phyloP scores from a whole-genome alignment of 1,139 yeast species.

The Blastobotrys ciferrii region DNA sequence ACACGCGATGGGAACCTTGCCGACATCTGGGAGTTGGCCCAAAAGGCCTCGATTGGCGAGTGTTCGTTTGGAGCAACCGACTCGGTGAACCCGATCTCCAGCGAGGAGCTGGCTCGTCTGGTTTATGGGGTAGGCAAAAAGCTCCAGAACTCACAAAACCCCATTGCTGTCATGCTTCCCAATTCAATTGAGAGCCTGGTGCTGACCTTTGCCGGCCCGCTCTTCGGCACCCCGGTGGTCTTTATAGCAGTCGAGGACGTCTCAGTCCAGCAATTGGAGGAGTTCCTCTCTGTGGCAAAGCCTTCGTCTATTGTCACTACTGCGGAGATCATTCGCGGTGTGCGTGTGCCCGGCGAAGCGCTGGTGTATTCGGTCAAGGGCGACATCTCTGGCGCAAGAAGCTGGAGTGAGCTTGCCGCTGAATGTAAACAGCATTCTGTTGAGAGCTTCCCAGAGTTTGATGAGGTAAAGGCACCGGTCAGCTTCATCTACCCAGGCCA shows the following conservation, averaged over 20 bases:
- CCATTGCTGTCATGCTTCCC: constrained; percentile 29
- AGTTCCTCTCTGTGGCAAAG: background rate
- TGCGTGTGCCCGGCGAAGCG: background rate
- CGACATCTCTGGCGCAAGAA: background rate
- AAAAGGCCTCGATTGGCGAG: constrained; percentile 13
- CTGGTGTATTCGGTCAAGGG: constrained; percentile 1
- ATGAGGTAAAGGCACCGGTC: constrained; percentile 12
- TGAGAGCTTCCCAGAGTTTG: background rate
- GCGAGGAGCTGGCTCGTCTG: constrained; percentile 16
- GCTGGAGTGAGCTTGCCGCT: background rate
- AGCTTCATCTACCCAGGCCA: constrained; percentile 12
- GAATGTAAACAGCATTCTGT: background rate
- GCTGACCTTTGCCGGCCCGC: constrained; percentile 20
- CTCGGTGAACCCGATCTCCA: constrained; percentile 4
- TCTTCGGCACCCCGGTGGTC: constrained; percentile 17
- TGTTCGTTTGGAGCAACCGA: constrained; percentile 1
- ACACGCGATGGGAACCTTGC: constrained; percentile 55
- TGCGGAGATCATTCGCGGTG: constrained; percentile 3
- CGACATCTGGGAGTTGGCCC: constrained; percentile 51
- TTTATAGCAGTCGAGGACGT: constrained; percentile 10
- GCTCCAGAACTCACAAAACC: constrained; percentile 3
- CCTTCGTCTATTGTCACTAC: constrained; percentile 1
- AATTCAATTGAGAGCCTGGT: constrained; percentile 27
- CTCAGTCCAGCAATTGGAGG: constrained; percentile 3
- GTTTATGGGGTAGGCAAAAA: constrained; percentile 19